Conservation (phyloP, 257 asterid genomes). For the Primulina huaijiensis region DNA sequence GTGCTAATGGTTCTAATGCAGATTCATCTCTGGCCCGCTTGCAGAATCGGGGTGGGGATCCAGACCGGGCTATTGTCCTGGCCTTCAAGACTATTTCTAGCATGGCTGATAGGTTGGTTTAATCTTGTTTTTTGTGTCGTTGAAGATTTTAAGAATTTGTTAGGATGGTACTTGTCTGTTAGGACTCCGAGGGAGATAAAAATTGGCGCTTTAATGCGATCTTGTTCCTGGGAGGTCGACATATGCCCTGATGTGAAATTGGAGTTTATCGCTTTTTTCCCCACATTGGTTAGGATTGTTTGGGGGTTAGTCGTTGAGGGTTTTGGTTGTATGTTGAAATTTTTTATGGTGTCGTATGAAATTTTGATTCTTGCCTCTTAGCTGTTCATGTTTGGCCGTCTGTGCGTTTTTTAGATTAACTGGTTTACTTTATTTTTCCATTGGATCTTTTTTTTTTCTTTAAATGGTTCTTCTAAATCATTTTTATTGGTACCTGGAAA, state of each 20-base stretch:
- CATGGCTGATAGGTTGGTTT: constrained; percentile 55
- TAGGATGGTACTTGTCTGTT: background rate
- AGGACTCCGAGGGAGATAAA: background rate
- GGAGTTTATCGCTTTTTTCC: background rate
- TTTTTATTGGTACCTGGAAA: no score
- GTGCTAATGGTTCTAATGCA: constrained; percentile 40
- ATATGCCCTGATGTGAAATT: background rate
- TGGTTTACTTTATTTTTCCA: no score
- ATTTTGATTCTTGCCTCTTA: no score
- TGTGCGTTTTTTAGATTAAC: no score
- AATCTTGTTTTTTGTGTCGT: background rate
- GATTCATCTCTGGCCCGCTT: constrained; percentile 45
- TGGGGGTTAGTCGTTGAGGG: background rate
- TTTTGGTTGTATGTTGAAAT: background rate
- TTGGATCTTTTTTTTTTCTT: no score
- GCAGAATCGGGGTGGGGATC: constrained; percentile 64
- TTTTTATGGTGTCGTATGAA: background rate
- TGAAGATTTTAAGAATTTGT: background rate
- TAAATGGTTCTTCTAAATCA: no score
- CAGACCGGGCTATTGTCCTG: constrained; percentile 50
- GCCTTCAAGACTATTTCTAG: constrained; percentile 52
- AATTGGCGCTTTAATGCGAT: background rate
- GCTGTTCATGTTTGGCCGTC: no score
- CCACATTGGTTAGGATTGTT: background rate
- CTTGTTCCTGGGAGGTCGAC: background rate